Conservation (phyloP, 495 filamentous ascomycete genomes). For the Aspergillus bertholletiae region DNA sequence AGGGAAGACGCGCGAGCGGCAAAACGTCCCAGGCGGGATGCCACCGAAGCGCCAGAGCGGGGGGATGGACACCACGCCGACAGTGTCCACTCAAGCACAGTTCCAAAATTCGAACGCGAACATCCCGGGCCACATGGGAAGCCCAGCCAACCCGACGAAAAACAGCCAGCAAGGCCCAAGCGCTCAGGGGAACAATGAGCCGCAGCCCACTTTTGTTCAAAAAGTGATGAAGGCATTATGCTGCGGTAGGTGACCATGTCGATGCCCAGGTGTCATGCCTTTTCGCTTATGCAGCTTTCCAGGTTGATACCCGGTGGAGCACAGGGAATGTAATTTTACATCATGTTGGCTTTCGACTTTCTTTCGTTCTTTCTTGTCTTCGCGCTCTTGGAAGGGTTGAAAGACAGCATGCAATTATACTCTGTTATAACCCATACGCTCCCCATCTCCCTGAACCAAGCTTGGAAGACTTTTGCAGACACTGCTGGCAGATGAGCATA, state of each 20-base stretch:
- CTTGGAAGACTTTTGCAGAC: conserved; percentile 15
- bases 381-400: conserved; percentile 13
- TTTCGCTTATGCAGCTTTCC: conserved; percentile 28
- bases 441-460: conserved; percentile 15
- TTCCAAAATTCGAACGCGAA: conserved; percentile 89
- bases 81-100: conserved; percentile 81
- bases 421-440: conserved; percentile 18
- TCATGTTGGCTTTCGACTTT: conserved; percentile 22
- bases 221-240: conserved; percentile 81
- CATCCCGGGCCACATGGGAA: conserved; percentile 62
- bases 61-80: conserved; percentile 75
- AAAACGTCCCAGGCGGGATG: conserved; percentile 70
- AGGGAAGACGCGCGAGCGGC: conserved; percentile 74
- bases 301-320: conserved; percentile 27
- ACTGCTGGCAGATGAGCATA: conserved; percentile 19
- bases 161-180: conserved; percentile 45
- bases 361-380: conserved; percentile 25
- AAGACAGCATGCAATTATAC: conserved; percentile 22
- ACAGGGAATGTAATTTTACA: conserved; percentile 23
- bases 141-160: conserved; percentile 52
- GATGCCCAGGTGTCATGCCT: conserved; percentile 10
- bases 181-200: conserved; percentile 39
- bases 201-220: conserved; percentile 49
- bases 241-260: conserved; percentile 60
- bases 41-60: conserved; percentile 72